phyloP scores from a whole-genome alignment of 306 rosid genomes.

The Prinsepia uniflora region DNA sequence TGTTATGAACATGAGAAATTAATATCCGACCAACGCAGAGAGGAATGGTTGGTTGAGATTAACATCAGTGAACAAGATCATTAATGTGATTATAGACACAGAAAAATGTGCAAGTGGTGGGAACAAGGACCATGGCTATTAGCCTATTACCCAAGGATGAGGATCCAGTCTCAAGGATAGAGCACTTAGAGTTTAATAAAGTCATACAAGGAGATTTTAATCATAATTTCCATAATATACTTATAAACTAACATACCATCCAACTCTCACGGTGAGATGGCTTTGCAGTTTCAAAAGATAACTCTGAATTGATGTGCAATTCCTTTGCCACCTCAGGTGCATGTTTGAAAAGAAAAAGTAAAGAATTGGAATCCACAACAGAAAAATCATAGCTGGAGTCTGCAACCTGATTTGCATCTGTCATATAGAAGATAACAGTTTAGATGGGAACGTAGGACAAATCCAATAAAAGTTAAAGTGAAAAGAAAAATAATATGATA shows the following conservation, averaged over 20 bases:
- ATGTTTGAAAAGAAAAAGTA: constrained; percentile 71
- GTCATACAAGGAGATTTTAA: constrained; percentile 11
- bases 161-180: constrained; percentile 3
- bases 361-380: constrained; percentile 91
- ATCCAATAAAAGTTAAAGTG: neutral
- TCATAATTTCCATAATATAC: constrained; percentile 7
- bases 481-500: neutral
- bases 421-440: constrained; percentile 26
- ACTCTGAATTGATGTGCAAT: constrained; percentile 55
- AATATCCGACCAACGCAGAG: neutral
- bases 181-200: neutral
- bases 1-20: neutral
- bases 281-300: constrained; percentile 57
- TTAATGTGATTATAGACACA: neutral
- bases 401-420: constrained; percentile 62
- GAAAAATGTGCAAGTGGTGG: neutral
- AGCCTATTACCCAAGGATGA: neutral
- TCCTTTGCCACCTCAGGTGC: constrained; percentile 82
- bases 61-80: neutral
- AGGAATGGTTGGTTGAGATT: neutral
- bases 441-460: neutral
- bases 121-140: neutral
- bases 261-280: constrained; percentile 59
- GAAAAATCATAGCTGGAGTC: constrained; percentile 81
- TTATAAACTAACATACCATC: constrained; percentile 56